Evolutionary conservation across 2,329 filamentous ascomycete species (phyloP).

Genomic region (Exophiala bonariae): DNA sequence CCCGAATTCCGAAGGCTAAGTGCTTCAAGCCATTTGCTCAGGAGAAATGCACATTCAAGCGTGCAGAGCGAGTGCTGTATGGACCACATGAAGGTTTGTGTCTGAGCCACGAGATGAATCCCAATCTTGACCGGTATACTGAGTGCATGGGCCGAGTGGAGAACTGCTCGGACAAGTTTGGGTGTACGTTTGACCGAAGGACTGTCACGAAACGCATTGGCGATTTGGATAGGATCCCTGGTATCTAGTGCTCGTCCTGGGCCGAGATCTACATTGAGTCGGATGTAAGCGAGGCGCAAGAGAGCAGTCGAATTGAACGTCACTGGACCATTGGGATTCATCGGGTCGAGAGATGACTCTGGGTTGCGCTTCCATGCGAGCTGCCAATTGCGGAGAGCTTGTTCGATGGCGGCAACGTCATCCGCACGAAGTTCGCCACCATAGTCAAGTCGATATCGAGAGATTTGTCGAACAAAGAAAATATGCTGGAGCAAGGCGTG

Average conservation of each 20-base stretch:
- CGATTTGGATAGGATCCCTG: conserved; percentile 61
- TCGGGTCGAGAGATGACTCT: conserved; percentile 37
- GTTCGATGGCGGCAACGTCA: conserved; percentile 44
- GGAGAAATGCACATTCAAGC: conserved; percentile 40
- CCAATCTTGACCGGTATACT: conserved; percentile 52
- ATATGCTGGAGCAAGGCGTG: conserved; percentile 73
- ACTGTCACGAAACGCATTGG: conserved; percentile 56
- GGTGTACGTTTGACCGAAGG: conserved; percentile 58
- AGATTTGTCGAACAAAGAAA: conserved; percentile 58
- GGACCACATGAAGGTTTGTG: conserved; percentile 40
- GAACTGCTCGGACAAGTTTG: conserved; percentile 61
- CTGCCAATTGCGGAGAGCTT: conserved; percentile 45
- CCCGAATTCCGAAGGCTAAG: conserved; percentile 34
- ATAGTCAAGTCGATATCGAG: conserved; percentile 34
- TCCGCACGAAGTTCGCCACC: conserved; percentile 34
- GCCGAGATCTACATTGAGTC: conserved; percentile 35
- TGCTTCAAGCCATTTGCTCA: conserved; percentile 42
- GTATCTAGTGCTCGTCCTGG: conserved; percentile 57
- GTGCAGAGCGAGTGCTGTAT: conserved; percentile 42
- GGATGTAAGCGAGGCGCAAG: conserved; percentile 57
- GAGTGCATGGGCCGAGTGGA: conserved; percentile 67
- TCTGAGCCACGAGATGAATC: conserved; percentile 40
- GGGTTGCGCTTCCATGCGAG: conserved; percentile 40
- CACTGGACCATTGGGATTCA: conserved; percentile 55
- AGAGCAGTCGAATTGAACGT: conserved; percentile 66